Evolutionary conservation across 169 alveolate species (phyloP).

Genomic region (Perkinsus chesapeaki): DNA sequence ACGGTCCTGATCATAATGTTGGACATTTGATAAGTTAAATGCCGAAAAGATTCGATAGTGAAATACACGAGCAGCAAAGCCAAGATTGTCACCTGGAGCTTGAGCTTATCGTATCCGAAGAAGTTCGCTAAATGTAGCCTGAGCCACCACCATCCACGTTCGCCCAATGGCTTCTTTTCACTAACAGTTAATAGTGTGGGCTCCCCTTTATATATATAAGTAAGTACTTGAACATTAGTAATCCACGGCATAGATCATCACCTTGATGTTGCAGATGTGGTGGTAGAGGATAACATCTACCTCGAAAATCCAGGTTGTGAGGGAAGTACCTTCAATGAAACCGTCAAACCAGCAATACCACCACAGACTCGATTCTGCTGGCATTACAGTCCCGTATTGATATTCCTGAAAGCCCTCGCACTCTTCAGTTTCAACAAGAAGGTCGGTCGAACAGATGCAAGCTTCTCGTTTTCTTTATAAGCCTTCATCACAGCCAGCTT

Average conservation of each 20-base stretch:
- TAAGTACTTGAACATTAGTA: constrained; percentile 64
- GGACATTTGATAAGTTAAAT: background rate
- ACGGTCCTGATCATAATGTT: background rate
- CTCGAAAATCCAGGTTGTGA: constrained; percentile 93
- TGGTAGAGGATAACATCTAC: constrained; percentile 93
- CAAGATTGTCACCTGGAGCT: constrained; percentile 67
- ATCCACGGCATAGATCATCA: constrained; percentile 87
- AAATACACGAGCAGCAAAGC: constrained; percentile 59
- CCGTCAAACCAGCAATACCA: constrained; percentile 51
- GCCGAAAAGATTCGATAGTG: no score
- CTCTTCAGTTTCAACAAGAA: constrained; percentile 26
- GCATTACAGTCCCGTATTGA: constrained; percentile 16
- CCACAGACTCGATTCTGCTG: background rate
- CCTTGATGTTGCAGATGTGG: constrained; percentile 89
- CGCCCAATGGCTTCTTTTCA: constrained; percentile 77
- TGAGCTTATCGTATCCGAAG: constrained; percentile 83
- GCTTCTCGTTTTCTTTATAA: constrained; percentile 13
- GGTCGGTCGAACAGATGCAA: constrained; percentile 35
- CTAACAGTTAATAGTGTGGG: constrained; percentile 26
- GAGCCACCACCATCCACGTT: constrained; percentile 88
- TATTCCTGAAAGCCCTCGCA: background rate
- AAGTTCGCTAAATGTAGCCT: constrained; percentile 84
- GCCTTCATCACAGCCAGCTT: background rate
- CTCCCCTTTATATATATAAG: background rate
- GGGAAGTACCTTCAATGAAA: constrained; percentile 84